Evolutionary conservation across 2,329 filamentous ascomycete species (phyloP), one percentile per base, ranked within the genome.

Genomic region (Ophiocordyceps australis): DNA sequence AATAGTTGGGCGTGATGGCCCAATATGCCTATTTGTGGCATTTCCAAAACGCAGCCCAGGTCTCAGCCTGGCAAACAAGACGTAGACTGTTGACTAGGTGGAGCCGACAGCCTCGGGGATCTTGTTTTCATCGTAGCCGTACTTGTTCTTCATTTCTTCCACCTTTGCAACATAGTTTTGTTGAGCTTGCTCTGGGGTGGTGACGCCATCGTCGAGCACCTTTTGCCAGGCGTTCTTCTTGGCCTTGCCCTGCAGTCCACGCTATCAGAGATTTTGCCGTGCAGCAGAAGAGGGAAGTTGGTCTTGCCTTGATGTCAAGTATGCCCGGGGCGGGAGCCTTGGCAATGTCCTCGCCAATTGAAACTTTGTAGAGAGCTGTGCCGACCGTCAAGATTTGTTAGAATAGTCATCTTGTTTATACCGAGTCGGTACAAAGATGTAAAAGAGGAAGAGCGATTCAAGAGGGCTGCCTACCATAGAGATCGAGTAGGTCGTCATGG

Each of bases 181-280:
- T 65, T 91, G 76, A 13, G 83, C 83, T 36, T 72, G 51, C 35
- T 74, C 63, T n/a, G n/a, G n/a, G 33, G 65, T 43, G 32, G 62
- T 67, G 37, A 71, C 46, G 26, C 63, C 67, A 32, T 72, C 62
- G 33, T 83, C 66, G 42, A 69, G 65, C 34, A 72, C 42, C 45
- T 72, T 64, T 54, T 81, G 57, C 82, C 82, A 93, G 28, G 75
- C 70, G 41, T 61, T 65, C 57, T 74, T 68, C 65, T 91, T 92
- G 42, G 70, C 70, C 59, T 89, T 91, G 55, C 60, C 71, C 78
- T 82, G 40, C 37, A 13, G n/a, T n/a, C n/a, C n/a, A n/a, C n/a
- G n/a, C n/a, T n/a, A 10, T 14, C 11, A 17, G 8, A 13, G n/a
- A 4, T n/a, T 12, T 13, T 9, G 17, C 17, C 14, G 17, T 15